These are phyloP conservation scores for Metschnikowia baotianmanensis DNA, from an alignment of 805 yeast genomes.

Conservation along the genomic window DNA sequence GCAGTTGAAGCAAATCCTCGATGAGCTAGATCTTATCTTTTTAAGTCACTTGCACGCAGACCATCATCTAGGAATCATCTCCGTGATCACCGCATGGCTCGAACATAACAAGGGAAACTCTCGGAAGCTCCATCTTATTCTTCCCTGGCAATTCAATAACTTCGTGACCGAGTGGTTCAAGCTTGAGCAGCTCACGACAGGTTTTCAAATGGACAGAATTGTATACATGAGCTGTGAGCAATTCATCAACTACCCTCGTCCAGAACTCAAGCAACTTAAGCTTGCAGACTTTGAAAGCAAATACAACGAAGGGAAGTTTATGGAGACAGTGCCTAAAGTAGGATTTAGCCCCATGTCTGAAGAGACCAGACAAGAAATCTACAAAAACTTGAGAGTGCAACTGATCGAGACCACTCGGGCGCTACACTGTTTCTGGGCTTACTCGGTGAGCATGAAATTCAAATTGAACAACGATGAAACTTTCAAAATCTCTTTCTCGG, in stretches of 20 bases:
- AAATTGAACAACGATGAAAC: conserved; percentile 36
- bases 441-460: conserved; percentile 56
- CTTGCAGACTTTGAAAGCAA: conserved; percentile 34
- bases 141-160: conserved; percentile 71
- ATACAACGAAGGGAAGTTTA: conserved; percentile 23
- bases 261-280: conserved; percentile 28
- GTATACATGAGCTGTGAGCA: conserved; percentile 60
- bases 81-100: conserved; percentile 71
- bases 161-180: conserved; percentile 70
- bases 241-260: conserved; percentile 35
- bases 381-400: conserved; percentile 41
- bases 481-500: conserved; percentile 84
- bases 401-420: conserved; percentile 67
- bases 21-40: conserved; percentile 63
- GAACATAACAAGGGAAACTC: conserved; percentile 30
- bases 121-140: conserved; percentile 52
- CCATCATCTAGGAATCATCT: conserved; percentile 84
- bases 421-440: conserved; percentile 80
- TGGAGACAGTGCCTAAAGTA: conserved; percentile 19
- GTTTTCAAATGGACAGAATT: conserved; percentile 41
- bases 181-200: conserved; percentile 37
- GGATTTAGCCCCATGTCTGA: conserved; percentile 6
- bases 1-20: conserved; percentile 41
- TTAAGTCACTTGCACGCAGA: conserved; percentile 95
- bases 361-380: conserved; percentile 27